Conservation (phyloP, 2,329 filamentous ascomycete genomes). For the Curvularia sp. region DNA sequence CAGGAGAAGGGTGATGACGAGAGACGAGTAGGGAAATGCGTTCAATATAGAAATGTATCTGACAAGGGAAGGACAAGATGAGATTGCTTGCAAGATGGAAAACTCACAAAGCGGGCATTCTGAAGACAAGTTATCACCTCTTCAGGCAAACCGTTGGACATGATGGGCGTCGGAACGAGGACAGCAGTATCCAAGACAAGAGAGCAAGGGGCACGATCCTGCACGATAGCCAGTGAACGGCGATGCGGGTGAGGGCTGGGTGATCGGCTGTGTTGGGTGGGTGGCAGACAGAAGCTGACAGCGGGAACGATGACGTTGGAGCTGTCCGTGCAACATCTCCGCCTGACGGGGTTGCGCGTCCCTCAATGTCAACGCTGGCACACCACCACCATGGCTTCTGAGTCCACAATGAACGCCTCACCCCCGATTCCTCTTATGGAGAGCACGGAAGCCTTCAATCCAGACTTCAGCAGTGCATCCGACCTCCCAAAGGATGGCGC, state of each 20-base stretch:
- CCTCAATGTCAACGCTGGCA: slow-evolving; percentile 7
- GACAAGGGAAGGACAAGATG: neutral
- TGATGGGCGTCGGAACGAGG: slow-evolving; percentile 9
- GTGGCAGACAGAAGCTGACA: slow-evolving; percentile 9
- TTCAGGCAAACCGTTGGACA: slow-evolving; percentile 72
- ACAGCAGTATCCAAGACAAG: slow-evolving; percentile 17
- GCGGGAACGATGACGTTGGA: slow-evolving; percentile 20
- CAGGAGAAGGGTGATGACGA: slow-evolving; percentile 10
- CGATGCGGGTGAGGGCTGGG: slow-evolving; percentile 5
- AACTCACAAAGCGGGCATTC: slow-evolving; percentile 87
- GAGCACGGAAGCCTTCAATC: slow-evolving; percentile 43
- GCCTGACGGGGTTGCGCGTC: slow-evolving; percentile 16
- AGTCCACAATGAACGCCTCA: slow-evolving; percentile 40
- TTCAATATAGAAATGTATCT: neutral
- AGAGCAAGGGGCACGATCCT: neutral
- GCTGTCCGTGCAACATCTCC: slow-evolving; percentile 17
- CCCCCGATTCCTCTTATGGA: slow-evolving; percentile 46
- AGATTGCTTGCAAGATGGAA: slow-evolving; percentile 11
- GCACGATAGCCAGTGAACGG: neutral
- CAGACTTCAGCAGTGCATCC: slow-evolving; percentile 35
- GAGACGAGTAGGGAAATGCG: neutral
- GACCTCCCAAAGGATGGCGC: slow-evolving; percentile 29
- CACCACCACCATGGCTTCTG: slow-evolving; percentile 8
- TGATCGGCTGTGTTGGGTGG: slow-evolving; percentile 6
- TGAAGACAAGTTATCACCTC: slow-evolving; percentile 92